A percentile compares a stretch with the other conserved stretches of the same genome.
phyloP scores from a whole-genome alignment of 2,329 filamentous ascomycete genomes.

The Penicillium hordei region DNA sequence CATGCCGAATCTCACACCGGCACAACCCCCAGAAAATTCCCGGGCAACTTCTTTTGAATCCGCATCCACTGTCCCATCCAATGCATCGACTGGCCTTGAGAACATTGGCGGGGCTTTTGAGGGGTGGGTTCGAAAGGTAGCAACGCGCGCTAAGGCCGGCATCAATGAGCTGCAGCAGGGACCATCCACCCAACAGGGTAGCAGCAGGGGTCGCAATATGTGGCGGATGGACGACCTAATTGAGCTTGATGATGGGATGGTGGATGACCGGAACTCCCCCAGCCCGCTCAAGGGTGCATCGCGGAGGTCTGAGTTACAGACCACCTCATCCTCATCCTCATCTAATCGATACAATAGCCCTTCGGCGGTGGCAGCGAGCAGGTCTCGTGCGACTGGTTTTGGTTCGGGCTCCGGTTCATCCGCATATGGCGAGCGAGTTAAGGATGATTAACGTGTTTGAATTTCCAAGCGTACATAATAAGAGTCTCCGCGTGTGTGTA shows the following conservation, averaged over 20 bases:
- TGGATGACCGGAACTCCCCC: conserved; percentile 30
- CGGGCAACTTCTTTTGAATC: conserved; percentile 39
- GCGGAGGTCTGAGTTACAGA: conserved; percentile 20
- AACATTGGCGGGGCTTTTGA: conserved; percentile 85
- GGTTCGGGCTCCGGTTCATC: conserved; percentile 13
- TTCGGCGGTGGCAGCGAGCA: conserved; percentile 33
- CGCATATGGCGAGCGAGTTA: conserved; percentile 23
- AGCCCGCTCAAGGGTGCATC: conserved; percentile 15
- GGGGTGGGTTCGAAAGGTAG: conserved; percentile 83
- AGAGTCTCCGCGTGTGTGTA: conserved; percentile 16
- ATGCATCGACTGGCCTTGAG: conserved; percentile 59
- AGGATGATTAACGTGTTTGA: conserved; percentile 32
- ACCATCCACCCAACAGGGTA: conserved; percentile 21
- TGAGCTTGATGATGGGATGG: conserved; percentile 41
- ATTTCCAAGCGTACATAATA: conserved; percentile 27
- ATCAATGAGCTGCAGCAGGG: conserved; percentile 42
- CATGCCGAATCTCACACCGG: conserved; percentile 72
- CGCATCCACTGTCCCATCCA: conserved; percentile 33
- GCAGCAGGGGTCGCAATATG: conserved; percentile 25
- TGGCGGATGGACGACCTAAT: conserved; percentile 45
- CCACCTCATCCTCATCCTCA: conserved; percentile 26
- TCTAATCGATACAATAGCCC: conserved; percentile 26
- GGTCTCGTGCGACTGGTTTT: conserved; percentile 33
- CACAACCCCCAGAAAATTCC: conserved; percentile 57
- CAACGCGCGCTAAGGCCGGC: conserved; percentile 47